These are phyloP conservation scores for Ustilago tritici DNA, from an alignment of 1,284 basidiomycete genomes.

Conservation along the genomic window DNA sequence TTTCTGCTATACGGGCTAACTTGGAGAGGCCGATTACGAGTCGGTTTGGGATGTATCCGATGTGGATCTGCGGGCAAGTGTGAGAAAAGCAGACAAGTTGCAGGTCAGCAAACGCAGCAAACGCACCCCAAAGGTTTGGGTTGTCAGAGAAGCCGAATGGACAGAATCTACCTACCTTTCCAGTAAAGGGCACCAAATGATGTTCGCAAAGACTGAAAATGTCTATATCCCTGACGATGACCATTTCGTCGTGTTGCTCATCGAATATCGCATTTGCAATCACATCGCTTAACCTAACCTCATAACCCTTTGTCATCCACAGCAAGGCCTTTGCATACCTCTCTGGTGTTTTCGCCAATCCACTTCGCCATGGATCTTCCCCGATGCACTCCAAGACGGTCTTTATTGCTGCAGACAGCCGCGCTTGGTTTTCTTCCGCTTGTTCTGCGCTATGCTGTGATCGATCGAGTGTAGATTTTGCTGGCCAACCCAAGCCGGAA, in stretches of 20 bases:
- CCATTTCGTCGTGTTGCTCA: slow-evolving; percentile 99
- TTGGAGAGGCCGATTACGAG: slow-evolving; percentile 97
- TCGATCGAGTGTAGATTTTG: slow-evolving; percentile 61
- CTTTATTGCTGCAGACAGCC: slow-evolving; percentile 85
- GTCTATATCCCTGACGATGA: slow-evolving; percentile 96
- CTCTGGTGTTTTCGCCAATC: slow-evolving; percentile 89
- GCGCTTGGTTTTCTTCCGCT: slow-evolving; percentile 70
- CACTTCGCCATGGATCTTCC: slow-evolving; percentile 95
- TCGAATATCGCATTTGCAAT: slow-evolving; percentile 99
- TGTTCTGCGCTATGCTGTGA: slow-evolving; percentile 61
- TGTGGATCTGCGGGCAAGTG: slow-evolving; percentile 52
- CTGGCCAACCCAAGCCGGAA: slow-evolving; percentile 66
- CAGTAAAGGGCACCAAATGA: slow-evolving; percentile 97
- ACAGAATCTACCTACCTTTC: slow-evolving; percentile 73
- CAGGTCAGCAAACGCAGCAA: not conserved
- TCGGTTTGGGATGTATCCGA: slow-evolving; percentile 93
- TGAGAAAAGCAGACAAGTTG: not conserved
- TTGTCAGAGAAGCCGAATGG: not conserved
- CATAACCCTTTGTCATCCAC: slow-evolving; percentile 99
- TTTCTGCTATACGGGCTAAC: slow-evolving; percentile 96
- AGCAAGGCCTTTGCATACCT: slow-evolving; percentile 96
- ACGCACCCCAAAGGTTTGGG: not conserved
- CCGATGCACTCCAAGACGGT: slow-evolving; percentile 97
- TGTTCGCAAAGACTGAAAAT: slow-evolving; percentile 98
- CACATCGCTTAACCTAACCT: slow-evolving; percentile 92